Base-by-base conservation (phyloP, 768 basidiomycete genomes). In the Boletus fagicola region DNA sequence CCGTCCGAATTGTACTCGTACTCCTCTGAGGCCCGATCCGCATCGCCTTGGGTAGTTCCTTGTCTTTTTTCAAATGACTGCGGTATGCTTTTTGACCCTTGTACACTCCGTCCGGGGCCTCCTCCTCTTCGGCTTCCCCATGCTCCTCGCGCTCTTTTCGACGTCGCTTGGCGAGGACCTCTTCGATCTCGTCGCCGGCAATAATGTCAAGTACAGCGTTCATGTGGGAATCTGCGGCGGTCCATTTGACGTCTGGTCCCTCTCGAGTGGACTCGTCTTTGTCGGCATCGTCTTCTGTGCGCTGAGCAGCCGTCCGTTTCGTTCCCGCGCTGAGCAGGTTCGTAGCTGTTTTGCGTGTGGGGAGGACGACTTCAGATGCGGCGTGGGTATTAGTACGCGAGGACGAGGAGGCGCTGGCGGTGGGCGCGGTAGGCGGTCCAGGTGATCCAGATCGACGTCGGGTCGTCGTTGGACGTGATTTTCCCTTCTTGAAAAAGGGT, bases 401-500 rank as follows among this genome's bases (percentile, higher is more conserved):
- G 15, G 70, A 61, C 5, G 67, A 49, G 9, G 73, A 66, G n/a
- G 67, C 56, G 24, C 71, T 22, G n/a, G 36, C 13, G 10, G 49
- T 46, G 13, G 62, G 57, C 6, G 57, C 60, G 2, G 66, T 62
- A 4, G 78, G 62, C n/a, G 89, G 88, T 0, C 35, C 53, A 50
- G 60, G 63, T 28, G 88, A 90, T 6, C 77, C 67, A 3, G 91
- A 92, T 26, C 94, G 83, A 65, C 89, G 88, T 38, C 95, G 83
- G 3, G 81, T 72, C 0, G 89, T 90, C 4, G 85, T 79, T 2
- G 94, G 94, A 1, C 93, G 81, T 4, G 86, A 80, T 63, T 87
- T 88, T 40, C 88, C 86, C 68, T 88, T 91, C 76, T 90, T 96
- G 76, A 96, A 92, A 75, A 97, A 94, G 4, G 92, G 86, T 0